Evolutionary conservation across 306 rosid species (phyloP).

Genomic region (Acacia confusa): DNA sequence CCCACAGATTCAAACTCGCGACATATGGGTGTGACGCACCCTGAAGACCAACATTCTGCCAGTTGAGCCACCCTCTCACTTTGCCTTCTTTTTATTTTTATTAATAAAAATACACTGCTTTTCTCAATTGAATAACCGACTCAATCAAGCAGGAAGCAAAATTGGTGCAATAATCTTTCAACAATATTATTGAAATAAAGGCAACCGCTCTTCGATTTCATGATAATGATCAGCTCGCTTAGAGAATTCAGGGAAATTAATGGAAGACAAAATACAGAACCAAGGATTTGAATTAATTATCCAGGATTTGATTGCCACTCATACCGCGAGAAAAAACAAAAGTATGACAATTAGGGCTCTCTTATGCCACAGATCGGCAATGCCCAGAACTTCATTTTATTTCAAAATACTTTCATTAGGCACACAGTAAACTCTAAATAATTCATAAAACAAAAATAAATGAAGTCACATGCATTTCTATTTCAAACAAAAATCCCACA

Average conservation of each 20-base stretch:
- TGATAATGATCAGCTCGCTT: neutral
- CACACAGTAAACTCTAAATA: too few species aligned
- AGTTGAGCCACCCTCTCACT: too few species aligned
- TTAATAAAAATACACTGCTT: neutral
- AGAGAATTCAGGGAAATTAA: neutral
- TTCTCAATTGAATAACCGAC: constrained; percentile 13
- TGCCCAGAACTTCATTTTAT: neutral
- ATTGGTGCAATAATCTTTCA: neutral
- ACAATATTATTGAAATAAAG: neutral
- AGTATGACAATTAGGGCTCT: neutral
- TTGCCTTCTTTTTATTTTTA: too few species aligned
- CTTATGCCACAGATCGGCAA: neutral
- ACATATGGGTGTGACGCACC: too few species aligned
- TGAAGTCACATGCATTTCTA: too few species aligned
- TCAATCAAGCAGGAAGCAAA: neutral
- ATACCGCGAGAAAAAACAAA: neutral
- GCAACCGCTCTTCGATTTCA: neutral
- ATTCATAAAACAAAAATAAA: too few species aligned
- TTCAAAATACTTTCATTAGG: too few species aligned
- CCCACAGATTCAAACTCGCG: too few species aligned
- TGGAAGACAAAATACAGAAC: neutral
- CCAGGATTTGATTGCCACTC: neutral
- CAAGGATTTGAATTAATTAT: constrained; percentile 35
- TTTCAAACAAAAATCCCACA: too few species aligned
- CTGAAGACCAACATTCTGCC: too few species aligned